Conservation (phyloP, 768 basidiomycete species). For the Pleurotus eryngii region DNA sequence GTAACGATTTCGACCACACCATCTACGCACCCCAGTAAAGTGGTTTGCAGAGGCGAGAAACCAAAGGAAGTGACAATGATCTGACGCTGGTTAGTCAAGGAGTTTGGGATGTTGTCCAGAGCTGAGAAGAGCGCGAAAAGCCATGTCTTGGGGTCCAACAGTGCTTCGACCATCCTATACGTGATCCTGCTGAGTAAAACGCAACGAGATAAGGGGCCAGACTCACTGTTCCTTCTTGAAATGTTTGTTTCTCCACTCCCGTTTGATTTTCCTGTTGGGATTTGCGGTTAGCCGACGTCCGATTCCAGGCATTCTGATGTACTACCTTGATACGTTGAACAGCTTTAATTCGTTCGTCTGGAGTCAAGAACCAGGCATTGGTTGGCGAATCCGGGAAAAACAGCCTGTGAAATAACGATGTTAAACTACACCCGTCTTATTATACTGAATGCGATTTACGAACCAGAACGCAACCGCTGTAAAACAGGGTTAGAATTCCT, state of each 20-base stretch:
- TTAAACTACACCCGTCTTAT: not conserved
- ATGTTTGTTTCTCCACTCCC: conserved; percentile 77
- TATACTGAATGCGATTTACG: conserved; percentile 7
- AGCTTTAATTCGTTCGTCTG: conserved; percentile 45
- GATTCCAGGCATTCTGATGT: too few species aligned
- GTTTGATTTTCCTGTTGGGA: conserved; percentile 62
- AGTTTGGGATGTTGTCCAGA: conserved; percentile 62
- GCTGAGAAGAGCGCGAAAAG: conserved; percentile 68
- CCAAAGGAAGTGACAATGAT: conserved; percentile 69
- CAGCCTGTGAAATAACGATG: conserved; percentile 33
- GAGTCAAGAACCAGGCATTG: conserved; percentile 56
- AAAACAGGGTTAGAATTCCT: conserved; percentile 53
- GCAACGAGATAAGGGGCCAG: not conserved
- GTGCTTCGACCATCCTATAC: conserved; percentile 62
- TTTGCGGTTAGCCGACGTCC: too few species aligned
- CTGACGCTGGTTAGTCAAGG: conserved; percentile 57
- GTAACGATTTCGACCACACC: conserved; percentile 66
- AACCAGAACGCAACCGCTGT: conserved; percentile 56
- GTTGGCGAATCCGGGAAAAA: conserved; percentile 62
- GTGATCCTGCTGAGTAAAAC: not conserved
- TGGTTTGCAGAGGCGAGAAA: conserved; percentile 61
- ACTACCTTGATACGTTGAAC: conserved; percentile 54
- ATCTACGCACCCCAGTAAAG: conserved; percentile 64
- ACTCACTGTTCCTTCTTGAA: conserved; percentile 80
- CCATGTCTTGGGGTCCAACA: conserved; percentile 72